These are phyloP conservation scores for Annulohypoxylon bovei DNA, from an alignment of 495 filamentous ascomycete species.

Conservation along the genomic window DNA sequence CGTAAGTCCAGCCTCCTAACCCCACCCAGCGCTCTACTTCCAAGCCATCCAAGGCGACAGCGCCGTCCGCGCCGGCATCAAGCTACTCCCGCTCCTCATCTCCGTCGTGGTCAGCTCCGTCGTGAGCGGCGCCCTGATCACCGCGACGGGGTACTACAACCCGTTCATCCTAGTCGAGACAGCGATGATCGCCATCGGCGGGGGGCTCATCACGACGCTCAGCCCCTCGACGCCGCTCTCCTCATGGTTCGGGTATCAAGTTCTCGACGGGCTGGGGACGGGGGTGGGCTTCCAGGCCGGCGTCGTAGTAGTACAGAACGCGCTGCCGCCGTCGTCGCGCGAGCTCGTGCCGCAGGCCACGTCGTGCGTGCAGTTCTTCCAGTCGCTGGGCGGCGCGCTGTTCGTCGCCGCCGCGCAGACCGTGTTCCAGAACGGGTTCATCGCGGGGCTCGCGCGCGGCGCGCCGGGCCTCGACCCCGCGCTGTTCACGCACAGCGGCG, in stretches of 20 bases:
- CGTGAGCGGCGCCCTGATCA: slow-evolving; percentile 54
- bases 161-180: slow-evolving; percentile 58
- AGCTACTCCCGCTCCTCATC: slow-evolving; percentile 79
- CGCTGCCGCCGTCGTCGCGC: slow-evolving; percentile 47
- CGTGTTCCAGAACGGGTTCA: slow-evolving; percentile 71
- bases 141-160: slow-evolving; percentile 63
- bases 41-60: slow-evolving; percentile 80
- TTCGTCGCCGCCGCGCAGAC: slow-evolving; percentile 73
- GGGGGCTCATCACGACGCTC: slow-evolving; percentile 62
- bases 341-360: slow-evolving; percentile 71
- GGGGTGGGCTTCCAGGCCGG: slow-evolving; percentile 56
- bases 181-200: slow-evolving; percentile 58
- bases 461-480: slow-evolving; percentile 47
- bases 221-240: slow-evolving; percentile 52
- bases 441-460: slow-evolving; percentile 43
- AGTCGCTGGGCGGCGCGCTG: slow-evolving; percentile 74
- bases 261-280: slow-evolving; percentile 57
- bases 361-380: slow-evolving; percentile 72
- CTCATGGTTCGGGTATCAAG: slow-evolving; percentile 66
- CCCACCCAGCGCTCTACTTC: slow-evolving; percentile 75
- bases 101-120: slow-evolving; percentile 66
- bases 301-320: slow-evolving; percentile 64
- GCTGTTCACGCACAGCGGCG: slow-evolving; percentile 57
- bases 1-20: not conserved
- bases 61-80: slow-evolving; percentile 80